phyloP scores from a whole-genome alignment of 495 filamentous ascomycete genomes.

The Trichoderma reesei region DNA sequence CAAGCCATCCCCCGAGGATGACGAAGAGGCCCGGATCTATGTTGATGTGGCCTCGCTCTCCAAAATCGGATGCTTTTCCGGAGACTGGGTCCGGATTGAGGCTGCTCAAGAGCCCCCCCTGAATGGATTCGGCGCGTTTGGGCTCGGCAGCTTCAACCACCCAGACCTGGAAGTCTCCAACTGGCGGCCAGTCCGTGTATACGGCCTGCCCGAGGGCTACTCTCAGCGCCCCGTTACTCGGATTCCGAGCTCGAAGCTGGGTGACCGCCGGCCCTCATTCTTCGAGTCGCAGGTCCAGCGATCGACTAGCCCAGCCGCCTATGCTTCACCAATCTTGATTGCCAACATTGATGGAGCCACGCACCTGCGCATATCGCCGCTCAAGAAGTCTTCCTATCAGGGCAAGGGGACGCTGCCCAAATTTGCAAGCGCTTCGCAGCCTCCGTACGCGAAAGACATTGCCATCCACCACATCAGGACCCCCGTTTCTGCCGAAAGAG shows the following conservation, averaged over 20 bases:
- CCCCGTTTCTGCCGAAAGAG: conserved; percentile 72
- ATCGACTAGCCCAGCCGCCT: conserved; percentile 49
- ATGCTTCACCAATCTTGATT: conserved; percentile 76
- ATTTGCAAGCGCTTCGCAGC: conserved; percentile 49
- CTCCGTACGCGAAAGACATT: conserved; percentile 82
- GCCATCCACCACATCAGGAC: conserved; percentile 85
- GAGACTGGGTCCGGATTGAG: conserved; percentile 92
- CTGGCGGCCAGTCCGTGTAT: conserved; percentile 75
- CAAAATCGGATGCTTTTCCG: conserved; percentile 91
- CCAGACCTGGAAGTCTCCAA: conserved; percentile 36
- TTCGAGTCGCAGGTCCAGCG: conserved; percentile 45
- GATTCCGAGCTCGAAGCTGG: conserved; percentile 39
- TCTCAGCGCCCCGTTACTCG: conserved; percentile 43
- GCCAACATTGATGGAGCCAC: conserved; percentile 69
- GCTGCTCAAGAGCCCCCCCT: conserved; percentile 55
- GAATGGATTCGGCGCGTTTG: conserved; percentile 45
- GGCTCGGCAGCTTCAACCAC: conserved; percentile 41
- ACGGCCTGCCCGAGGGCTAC: conserved; percentile 68
- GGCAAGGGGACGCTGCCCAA: conserved; percentile 33
- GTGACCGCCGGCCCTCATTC: conserved; percentile 42
- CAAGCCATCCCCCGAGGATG: conserved; percentile 62
- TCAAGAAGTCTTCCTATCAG: conserved; percentile 38
- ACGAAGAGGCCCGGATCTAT: conserved; percentile 80
- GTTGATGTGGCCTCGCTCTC: conserved; percentile 75
- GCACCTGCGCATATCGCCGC: conserved; percentile 61